phyloP scores from a whole-genome alignment of 1,284 basidiomycete species.

The Moniliella sp. region DNA sequence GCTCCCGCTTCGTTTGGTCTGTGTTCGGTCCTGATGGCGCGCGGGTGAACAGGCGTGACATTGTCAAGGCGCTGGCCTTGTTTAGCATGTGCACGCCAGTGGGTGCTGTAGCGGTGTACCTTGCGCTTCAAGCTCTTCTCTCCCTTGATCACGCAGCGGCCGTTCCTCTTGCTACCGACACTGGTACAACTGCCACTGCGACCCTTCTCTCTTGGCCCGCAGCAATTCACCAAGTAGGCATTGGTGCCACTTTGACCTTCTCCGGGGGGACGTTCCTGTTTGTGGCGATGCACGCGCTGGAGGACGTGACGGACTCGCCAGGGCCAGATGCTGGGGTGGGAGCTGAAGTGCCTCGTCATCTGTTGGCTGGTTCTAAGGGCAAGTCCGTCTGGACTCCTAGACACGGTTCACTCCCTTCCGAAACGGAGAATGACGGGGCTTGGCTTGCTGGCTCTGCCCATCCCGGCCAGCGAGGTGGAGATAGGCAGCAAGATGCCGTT shows the following conservation, averaged over 20 bases:
- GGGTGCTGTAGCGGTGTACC: slow-evolving; percentile 5
- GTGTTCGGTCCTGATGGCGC: slow-evolving; percentile 25
- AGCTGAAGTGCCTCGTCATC: too few relatives aligned
- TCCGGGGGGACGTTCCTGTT: slow-evolving; percentile 83
- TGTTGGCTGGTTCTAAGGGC: too few relatives aligned
- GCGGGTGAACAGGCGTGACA: slow-evolving; percentile 8
- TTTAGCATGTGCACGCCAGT: slow-evolving; percentile 20
- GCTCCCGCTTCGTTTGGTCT: slow-evolving; percentile 28
- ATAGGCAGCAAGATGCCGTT: too few relatives aligned
- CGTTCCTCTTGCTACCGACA: background rate
- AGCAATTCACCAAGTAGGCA: too few relatives aligned
- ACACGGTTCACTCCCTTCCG: too few relatives aligned
- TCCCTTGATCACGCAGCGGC: background rate
- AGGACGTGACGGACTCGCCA: slow-evolving; percentile 18
- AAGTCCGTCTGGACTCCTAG: too few relatives aligned
- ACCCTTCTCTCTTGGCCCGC: too few relatives aligned
- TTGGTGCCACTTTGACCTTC: slow-evolving; percentile 53
- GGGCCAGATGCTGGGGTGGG: too few relatives aligned
- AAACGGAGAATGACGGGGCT: too few relatives aligned
- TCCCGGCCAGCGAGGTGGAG: too few relatives aligned
- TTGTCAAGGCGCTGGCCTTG: slow-evolving; percentile 13
- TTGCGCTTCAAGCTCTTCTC: background rate
- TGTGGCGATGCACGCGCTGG: slow-evolving; percentile 49
- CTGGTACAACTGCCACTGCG: too few relatives aligned
- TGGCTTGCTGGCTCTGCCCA: too few relatives aligned